Conservation (phyloP, 805 yeast genomes). For the Starmera pachycereana region DNA sequence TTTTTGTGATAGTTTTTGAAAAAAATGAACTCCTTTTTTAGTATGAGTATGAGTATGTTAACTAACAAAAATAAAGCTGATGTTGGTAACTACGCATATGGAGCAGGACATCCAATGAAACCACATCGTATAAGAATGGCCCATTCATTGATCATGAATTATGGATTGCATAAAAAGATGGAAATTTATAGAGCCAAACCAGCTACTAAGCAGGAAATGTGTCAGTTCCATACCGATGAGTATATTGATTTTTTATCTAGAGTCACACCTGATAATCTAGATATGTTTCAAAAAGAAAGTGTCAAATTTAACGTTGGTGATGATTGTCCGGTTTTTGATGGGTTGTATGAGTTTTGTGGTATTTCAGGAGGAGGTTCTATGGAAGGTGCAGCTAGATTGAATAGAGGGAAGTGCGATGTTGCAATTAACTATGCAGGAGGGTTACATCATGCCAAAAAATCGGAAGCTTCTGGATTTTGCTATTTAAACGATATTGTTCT, state of each 20-base stretch:
- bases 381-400: conserved; percentile 81
- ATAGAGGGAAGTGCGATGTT: conserved; percentile 76
- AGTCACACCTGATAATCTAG: conserved; percentile 88
- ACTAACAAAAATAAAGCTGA: conserved; percentile 37
- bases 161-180: conserved; percentile 93
- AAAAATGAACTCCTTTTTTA: background rate
- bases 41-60: conserved; percentile 25
- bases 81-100: conserved; percentile 96
- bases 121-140: conserved; percentile 99
- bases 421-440: conserved; percentile 95
- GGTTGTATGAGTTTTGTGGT: conserved; percentile 64
- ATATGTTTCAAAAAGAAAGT: conserved; percentile 78
- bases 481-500: conserved; percentile 84
- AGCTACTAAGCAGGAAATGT: conserved; percentile 96
- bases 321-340: conserved; percentile 81
- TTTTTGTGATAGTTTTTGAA: background rate
- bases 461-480: conserved; percentile 86
- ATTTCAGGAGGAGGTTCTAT: conserved; percentile 83
- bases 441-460: conserved; percentile 84
- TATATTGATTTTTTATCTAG: conserved; percentile 86
- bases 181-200: conserved; percentile 96
- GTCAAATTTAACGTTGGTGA: conserved; percentile 93
- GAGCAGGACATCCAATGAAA: conserved; percentile 98
- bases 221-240: conserved; percentile 97
- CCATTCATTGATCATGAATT: conserved; percentile 92